Conservation (phyloP, 495 filamentous ascomycete genomes). For the Aspergillus steynii region DNA sequence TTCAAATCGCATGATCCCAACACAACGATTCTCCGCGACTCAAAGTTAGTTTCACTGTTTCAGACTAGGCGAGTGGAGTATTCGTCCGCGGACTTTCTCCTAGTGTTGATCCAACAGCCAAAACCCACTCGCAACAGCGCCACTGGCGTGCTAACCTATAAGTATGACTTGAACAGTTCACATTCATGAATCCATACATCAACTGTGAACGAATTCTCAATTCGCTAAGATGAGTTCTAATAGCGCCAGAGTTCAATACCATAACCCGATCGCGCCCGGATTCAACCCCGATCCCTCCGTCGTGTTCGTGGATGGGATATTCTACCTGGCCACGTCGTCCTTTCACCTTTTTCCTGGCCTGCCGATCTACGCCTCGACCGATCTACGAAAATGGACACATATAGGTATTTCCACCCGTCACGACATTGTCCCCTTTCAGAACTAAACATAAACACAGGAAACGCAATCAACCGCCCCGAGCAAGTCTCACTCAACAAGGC, state of each 20-base stretch:
- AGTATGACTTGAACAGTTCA: too few relatives aligned
- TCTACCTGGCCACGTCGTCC: slow-evolving; percentile 10
- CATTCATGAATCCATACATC: too few relatives aligned
- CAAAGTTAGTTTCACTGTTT: too few relatives aligned
- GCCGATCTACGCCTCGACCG: slow-evolving; percentile 6
- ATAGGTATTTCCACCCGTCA: slow-evolving; percentile 5
- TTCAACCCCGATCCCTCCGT: slow-evolving; percentile 11
- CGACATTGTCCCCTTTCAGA: neutral
- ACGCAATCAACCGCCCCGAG: slow-evolving; percentile 3
- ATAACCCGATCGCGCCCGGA: slow-evolving; percentile 9
- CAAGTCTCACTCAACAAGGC: neutral
- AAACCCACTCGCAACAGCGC: too few relatives aligned
- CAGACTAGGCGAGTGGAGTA: too few relatives aligned
- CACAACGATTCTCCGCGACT: too few relatives aligned
- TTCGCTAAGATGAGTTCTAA: too few relatives aligned
- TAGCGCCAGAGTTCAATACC: neutral
- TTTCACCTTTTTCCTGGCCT: slow-evolving; percentile 13
- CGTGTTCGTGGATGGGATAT: slow-evolving; percentile 5
- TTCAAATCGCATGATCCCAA: too few relatives aligned
- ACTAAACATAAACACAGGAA: neutral
- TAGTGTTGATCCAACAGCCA: too few relatives aligned
- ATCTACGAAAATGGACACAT: slow-evolving; percentile 8
- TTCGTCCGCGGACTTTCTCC: too few relatives aligned
- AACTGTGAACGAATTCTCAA: too few relatives aligned
- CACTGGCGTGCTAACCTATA: too few relatives aligned